phyloP scores from a whole-genome alignment of 2,329 filamentous ascomycete genomes.

The Aspergillus brunneoviolaceus region DNA sequence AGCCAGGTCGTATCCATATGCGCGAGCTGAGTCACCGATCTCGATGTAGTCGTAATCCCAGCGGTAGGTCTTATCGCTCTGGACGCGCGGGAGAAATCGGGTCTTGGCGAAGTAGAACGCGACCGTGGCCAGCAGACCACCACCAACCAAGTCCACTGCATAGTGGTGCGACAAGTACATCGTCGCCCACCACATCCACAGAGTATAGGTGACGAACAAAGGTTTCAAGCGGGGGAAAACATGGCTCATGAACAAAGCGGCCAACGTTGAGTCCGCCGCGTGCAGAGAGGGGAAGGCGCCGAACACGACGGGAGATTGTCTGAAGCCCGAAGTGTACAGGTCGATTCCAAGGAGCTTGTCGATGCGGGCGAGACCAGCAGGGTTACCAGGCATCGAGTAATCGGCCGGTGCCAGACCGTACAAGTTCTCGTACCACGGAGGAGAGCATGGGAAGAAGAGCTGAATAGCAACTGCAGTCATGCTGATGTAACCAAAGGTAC shows the following conservation, averaged over 20 bases:
- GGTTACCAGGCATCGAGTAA: constrained; percentile 86
- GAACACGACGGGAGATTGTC: constrained; percentile 85
- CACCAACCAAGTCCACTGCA: constrained; percentile 85
- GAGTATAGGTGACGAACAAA: constrained; percentile 77
- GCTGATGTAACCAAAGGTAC: constrained; percentile 90
- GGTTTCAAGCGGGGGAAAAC: constrained; percentile 81
- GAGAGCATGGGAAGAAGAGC: constrained; percentile 86
- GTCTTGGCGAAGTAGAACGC: constrained; percentile 81
- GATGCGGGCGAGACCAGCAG: constrained; percentile 83
- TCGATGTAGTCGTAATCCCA: constrained; percentile 98
- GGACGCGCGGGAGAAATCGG: constrained; percentile 77
- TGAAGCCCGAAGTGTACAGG: constrained; percentile 90
- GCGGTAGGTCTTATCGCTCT: constrained; percentile 79
- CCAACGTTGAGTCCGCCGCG: constrained; percentile 82
- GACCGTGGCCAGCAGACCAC: constrained; percentile 72
- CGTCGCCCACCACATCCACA: constrained; percentile 97
- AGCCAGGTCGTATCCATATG: constrained; percentile 57
- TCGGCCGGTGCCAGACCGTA: constrained; percentile 88
- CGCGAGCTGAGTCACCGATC: constrained; percentile 62
- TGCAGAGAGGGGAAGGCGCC: constrained; percentile 94
- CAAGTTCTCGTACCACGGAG: constrained; percentile 94
- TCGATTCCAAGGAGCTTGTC: constrained; percentile 89
- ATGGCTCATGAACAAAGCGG: constrained; percentile 90
- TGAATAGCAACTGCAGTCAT: constrained; percentile 84
- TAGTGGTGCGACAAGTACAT: constrained; percentile 99